Evolutionary conservation across 306 rosid genomes (phyloP), one percentile per base, ranked within the genome.

Genomic region (cucumber (Cucumis sativus)): DNA sequence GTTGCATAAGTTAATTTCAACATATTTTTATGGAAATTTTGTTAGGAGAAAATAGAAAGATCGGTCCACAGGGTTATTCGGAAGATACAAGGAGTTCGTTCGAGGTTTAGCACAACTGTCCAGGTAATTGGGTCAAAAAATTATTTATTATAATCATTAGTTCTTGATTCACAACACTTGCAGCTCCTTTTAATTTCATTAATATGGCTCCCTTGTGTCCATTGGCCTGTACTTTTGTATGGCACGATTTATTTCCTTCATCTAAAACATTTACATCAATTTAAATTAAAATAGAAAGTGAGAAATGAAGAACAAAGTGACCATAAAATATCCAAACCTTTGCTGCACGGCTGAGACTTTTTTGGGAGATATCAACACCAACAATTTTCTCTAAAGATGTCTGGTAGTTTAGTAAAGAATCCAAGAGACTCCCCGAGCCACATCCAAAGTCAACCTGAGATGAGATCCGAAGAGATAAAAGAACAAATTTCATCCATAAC

Each of bases 371-470:
- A 83, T 95, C 99, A 80, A 95, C 91, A 18, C 99, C 97, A 59
- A 87, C 97, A 80, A 95, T 81, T 89, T 83, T 90, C 84, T 92
- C 93, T 63, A 92, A 82, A 62, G 97, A 81, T 30, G 89, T 90
- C 40, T 77, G 79, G 79, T 92, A 90, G 67, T 91, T 92, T 80
- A 92, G 79, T 77, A 95, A 79, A 58, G 97, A 90, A 78, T 95
- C 99, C 91, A 95, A 86, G 85, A 95, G 90, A 82, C 99, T 92
- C 83, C 99, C 99, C 77, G 99, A 86, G 74, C 99, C 99, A 86
- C 99, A 92, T 80, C 99, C 99, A 79, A 95, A 95, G 86, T 95
- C 99, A 86, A 92, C 88, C 99, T 95, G 90, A 30, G 75, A 79
- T 70, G 52, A 73, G 75, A 65, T 78, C 51, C 7, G 23, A 21